A percentile compares a stretch with the other conserved stretches of the same genome.
These are phyloP conservation scores for Apiospora saccharicola DNA, from an alignment of 2,329 filamentous ascomycete genomes.

Conservation along the genomic window DNA sequence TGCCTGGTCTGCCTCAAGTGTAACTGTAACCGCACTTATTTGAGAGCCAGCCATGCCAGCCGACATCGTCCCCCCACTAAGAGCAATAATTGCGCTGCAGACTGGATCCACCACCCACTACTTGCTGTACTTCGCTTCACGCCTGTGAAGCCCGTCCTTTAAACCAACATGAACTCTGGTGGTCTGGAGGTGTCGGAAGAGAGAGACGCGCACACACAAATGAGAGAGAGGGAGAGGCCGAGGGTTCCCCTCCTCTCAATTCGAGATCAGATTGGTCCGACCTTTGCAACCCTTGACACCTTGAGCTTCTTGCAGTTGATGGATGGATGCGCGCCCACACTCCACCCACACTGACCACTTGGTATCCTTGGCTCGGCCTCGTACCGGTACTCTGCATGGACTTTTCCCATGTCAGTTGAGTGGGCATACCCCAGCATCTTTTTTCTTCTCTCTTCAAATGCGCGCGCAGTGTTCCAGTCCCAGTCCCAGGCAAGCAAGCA, in stretches of 20 bases:
- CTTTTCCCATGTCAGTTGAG: conserved; percentile 30
- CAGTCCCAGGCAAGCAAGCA: conserved; percentile 16
- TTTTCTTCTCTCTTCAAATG: neutral
- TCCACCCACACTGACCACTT: conserved; percentile 19
- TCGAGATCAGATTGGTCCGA: conserved; percentile 17
- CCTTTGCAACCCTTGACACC: conserved; percentile 4
- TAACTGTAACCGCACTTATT: conserved; percentile 19
- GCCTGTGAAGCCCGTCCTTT: neutral
- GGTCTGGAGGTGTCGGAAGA: too few relatives aligned
- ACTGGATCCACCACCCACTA: conserved; percentile 16
- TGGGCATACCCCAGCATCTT: conserved; percentile 26
- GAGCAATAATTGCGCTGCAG: conserved; percentile 28
- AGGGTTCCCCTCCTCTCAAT: conserved; percentile 10
- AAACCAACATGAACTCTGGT: neutral
- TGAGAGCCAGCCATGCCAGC: conserved; percentile 15
- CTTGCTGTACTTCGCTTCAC: conserved; percentile 11
- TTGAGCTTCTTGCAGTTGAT: conserved; percentile 18
- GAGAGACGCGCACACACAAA: too few relatives aligned
- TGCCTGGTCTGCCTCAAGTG: conserved; percentile 21
- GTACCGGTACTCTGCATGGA: conserved; percentile 27
- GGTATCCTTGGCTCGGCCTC: conserved; percentile 18
- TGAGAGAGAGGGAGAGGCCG: neutral
- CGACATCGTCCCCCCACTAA: conserved; percentile 22
- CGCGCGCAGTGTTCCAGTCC: neutral
- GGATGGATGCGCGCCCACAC: neutral